These are phyloP conservation scores for Colletotrichum orbiculare DNA, from an alignment of 2,329 filamentous ascomycete genomes.

Conservation along the genomic window DNA sequence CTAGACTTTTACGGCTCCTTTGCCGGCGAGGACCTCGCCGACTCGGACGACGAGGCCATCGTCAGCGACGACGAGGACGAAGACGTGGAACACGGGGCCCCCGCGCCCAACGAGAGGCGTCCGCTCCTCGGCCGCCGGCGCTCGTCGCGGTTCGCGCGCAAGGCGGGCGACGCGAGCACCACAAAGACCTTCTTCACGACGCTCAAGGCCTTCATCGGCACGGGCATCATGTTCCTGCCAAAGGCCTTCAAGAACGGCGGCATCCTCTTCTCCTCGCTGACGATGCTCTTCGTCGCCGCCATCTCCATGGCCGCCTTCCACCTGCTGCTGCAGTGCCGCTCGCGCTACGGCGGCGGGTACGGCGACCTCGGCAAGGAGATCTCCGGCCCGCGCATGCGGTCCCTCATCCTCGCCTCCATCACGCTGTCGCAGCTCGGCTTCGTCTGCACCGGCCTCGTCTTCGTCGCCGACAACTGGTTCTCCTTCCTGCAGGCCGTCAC, in stretches of 20 bases:
- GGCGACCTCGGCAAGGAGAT: conserved; percentile 78
- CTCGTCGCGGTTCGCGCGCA: conserved; percentile 55
- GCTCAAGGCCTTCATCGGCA: conserved; percentile 82
- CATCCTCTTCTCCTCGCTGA: conserved; percentile 78
- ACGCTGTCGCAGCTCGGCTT: conserved; percentile 82
- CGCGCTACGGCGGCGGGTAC: conserved; percentile 75
- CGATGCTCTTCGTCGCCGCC: conserved; percentile 72
- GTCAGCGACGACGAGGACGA: conserved; percentile 58
- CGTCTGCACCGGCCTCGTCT: conserved; percentile 81
- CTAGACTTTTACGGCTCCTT: conserved; percentile 81
- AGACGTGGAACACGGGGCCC: conserved; percentile 41
- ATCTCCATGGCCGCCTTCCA: conserved; percentile 79
- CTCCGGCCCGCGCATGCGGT: conserved; percentile 70
- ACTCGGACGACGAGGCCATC: conserved; percentile 70
- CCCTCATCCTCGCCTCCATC: conserved; percentile 75
- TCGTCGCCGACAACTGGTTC: conserved; percentile 78
- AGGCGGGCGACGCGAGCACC: conserved; percentile 72
- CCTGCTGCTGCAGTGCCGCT: conserved; percentile 75
- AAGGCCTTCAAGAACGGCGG: conserved; percentile 84
- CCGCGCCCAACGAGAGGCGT: conserved; percentile 59
- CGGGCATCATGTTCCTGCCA: conserved; percentile 84
- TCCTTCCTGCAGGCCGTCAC: conserved; percentile 75
- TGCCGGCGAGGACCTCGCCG: conserved; percentile 76
- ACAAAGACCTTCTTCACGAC: conserved; percentile 82
- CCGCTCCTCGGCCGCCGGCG: conserved; percentile 70